Conservation (phyloP, 768 basidiomycete genomes). For the Sutorius australiensis region DNA sequence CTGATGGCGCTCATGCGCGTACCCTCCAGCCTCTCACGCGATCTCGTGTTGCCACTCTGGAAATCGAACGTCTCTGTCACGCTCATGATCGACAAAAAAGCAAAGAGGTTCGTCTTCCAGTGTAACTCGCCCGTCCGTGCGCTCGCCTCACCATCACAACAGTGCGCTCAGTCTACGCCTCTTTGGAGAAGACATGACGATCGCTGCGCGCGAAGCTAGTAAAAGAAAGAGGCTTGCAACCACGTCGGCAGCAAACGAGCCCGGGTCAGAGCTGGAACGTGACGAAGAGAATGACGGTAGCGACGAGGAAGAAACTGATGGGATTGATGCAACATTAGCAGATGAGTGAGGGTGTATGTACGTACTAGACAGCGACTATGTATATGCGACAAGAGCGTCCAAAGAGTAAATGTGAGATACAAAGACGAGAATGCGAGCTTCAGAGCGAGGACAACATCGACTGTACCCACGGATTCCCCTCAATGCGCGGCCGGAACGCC, state of each 20-base stretch:
- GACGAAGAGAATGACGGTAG: constrained; percentile 2
- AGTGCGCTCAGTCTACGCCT: constrained; percentile 87
- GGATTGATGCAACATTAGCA: constrained; percentile 11
- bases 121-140: too few species aligned
- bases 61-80: constrained; percentile 84
- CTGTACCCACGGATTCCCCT: constrained; percentile 76
- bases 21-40: constrained; percentile 57
- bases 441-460: constrained; percentile 47
- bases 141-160: constrained; percentile 27
- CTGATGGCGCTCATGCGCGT: neutral
- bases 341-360: constrained; percentile 10
- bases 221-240: constrained; percentile 18
- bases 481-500: constrained; percentile 63
- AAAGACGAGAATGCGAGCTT: neutral
- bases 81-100: constrained; percentile 95
- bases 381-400: neutral
- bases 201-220: constrained; percentile 38
- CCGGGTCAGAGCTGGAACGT: constrained; percentile 1
- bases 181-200: constrained; percentile 76
- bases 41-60: constrained; percentile 93
- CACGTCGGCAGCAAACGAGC: neutral
- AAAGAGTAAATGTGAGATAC: neutral
- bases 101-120: constrained; percentile 67
- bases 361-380: constrained; percentile 8
- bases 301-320: constrained; percentile 4